A percentile compares a stretch with the other conserved stretches of the same genome.
Evolutionary conservation across 345 rosid genomes (phyloP).

Genomic region (Kandelia obovata): DNA sequence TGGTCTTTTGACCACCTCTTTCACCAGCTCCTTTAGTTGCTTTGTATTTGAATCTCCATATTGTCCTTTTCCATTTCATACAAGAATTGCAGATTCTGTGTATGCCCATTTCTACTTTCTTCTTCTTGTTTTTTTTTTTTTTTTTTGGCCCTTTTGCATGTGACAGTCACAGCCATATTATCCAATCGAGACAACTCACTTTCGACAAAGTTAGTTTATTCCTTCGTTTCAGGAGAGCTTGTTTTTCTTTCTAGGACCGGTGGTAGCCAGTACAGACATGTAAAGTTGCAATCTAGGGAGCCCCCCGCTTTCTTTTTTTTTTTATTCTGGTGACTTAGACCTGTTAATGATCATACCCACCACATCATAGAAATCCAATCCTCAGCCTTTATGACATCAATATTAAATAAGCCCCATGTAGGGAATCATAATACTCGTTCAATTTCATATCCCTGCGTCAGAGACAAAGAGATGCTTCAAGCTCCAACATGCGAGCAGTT

Average conservation of each 20-base stretch:
- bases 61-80: neutral
- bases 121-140: neutral
- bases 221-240: conserved; percentile 23
- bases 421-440: neutral
- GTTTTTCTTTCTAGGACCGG: neutral
- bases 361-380: conserved; percentile 12
- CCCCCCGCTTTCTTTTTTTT: too few species aligned
- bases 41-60: neutral
- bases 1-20: conserved; percentile 20
- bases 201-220: conserved; percentile 23
- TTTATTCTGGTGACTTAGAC: conserved; percentile 12
- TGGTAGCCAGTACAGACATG: too few species aligned
- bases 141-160: conserved; percentile 17
- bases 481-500: conserved; percentile 44
- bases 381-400: conserved; percentile 7
- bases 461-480: conserved; percentile 3
- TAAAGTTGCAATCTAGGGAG: too few species aligned
- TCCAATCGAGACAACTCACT: conserved; percentile 7
- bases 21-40: neutral
- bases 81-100: conserved; percentile 5
- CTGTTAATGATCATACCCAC: conserved; percentile 14
- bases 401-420: neutral
- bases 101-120: neutral
- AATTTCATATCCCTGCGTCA: neutral
- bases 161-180: conserved; percentile 47